These are phyloP conservation scores for Solanum chacoense DNA, from an alignment of 305 asterid genomes.

Conservation along the genomic window DNA sequence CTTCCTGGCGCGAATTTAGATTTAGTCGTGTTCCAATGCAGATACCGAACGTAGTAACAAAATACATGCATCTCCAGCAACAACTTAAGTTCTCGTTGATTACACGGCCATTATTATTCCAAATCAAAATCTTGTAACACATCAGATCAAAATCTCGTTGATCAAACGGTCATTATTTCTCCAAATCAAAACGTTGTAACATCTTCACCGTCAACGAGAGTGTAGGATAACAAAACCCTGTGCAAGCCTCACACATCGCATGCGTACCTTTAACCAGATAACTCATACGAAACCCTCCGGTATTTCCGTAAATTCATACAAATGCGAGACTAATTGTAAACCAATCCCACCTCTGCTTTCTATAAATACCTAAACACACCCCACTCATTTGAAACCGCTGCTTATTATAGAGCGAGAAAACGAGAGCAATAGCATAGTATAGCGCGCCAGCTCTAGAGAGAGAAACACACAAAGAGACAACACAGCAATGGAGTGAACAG, in stretches of 20 bases:
- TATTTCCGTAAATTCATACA: slow-evolving; percentile 23
- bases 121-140: neutral
- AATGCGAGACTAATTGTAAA: slow-evolving; percentile 13
- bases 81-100: neutral
- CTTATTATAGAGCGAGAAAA: neutral
- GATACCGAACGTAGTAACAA: neutral
- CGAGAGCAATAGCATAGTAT: neutral
- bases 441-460: slow-evolving; percentile 3
- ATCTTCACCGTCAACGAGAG: neutral
- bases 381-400: neutral
- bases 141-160: neutral
- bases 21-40: accelerated
- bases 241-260: slow-evolving; percentile 4
- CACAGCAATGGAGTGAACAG: slow-evolving; percentile 20
- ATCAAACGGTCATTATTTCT: neutral
- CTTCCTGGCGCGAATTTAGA: neutral
- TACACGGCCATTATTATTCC: neutral
- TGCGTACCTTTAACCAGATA: slow-evolving; percentile 22
- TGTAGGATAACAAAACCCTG: neutral
- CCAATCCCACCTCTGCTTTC: slow-evolving; percentile 17
- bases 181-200: slow-evolving; percentile 19
- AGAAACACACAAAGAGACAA: neutral
- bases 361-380: slow-evolving; percentile 27
- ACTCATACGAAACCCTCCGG: slow-evolving; percentile 19
- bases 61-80: neutral